phyloP scores from a whole-genome alignment of 768 basidiomycete species.

The Cytidiella melzeri region DNA sequence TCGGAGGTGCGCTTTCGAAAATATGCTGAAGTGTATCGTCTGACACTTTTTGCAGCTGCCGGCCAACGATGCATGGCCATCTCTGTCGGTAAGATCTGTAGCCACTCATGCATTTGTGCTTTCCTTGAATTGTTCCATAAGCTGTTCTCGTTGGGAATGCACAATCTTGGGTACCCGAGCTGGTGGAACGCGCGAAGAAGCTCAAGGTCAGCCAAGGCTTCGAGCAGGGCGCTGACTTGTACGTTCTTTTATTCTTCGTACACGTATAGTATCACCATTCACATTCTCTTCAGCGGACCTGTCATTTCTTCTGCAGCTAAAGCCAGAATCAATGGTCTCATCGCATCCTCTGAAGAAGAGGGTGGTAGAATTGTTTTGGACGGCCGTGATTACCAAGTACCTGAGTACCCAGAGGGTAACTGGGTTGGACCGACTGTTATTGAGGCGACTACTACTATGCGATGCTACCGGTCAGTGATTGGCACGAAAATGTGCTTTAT shows the following conservation, averaged over 20 bases:
- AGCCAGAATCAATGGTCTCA: constrained; percentile 65
- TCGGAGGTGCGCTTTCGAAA: constrained; percentile 54
- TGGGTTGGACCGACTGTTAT: constrained; percentile 93
- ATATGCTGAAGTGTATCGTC: constrained; percentile 18
- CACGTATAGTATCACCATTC: neutral
- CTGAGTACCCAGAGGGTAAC: constrained; percentile 81
- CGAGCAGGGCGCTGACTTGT: constrained; percentile 78
- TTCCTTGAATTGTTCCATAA: constrained; percentile 19
- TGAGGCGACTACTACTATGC: constrained; percentile 77
- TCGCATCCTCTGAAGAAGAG: constrained; percentile 67
- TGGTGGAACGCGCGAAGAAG: constrained; percentile 73
- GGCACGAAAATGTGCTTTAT: neutral
- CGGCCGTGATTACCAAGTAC: constrained; percentile 64
- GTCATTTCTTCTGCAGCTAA: constrained; percentile 82
- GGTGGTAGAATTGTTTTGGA: constrained; percentile 87
- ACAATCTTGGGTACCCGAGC: constrained; percentile 77
- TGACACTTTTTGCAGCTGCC: constrained; percentile 52
- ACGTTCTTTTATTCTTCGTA: constrained; percentile 31
- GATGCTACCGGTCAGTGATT: constrained; percentile 69
- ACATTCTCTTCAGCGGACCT: constrained; percentile 46
- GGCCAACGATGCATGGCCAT: constrained; percentile 98
- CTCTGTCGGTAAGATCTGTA: constrained; percentile 62
- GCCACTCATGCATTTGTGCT: neutral
- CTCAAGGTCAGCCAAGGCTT: constrained; percentile 90
- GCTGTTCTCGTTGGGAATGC: constrained; percentile 80